These are phyloP conservation scores for Penicillium cosmopolitanum DNA, from an alignment of 495 filamentous ascomycete species.

Conservation along the genomic window DNA sequence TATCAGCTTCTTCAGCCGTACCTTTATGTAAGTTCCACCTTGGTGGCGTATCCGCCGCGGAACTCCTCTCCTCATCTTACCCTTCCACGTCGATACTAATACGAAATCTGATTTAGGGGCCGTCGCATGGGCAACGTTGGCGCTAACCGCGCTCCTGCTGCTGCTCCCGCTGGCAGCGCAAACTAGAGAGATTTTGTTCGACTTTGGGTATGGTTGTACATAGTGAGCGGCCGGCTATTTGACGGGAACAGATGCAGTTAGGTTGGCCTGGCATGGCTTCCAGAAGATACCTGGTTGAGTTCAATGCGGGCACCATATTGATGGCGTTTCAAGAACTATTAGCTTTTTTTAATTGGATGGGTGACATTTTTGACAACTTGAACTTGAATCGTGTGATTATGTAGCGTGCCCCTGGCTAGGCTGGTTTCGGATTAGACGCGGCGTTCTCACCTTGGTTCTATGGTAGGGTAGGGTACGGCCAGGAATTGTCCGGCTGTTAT, in stretches of 20 bases:
- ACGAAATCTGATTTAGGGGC: slow-evolving; percentile 29
- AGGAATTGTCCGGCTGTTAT: too few relatives aligned
- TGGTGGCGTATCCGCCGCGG: neutral
- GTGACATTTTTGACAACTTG: neutral
- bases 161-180: slow-evolving; percentile 30
- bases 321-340: slow-evolving; percentile 5
- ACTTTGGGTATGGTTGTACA: slow-evolving; percentile 26
- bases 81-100: slow-evolving; percentile 19
- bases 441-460: neutral
- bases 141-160: slow-evolving; percentile 25
- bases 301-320: neutral
- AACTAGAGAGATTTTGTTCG: slow-evolving; percentile 22
- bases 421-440: neutral
- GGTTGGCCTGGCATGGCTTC: slow-evolving; percentile 16
- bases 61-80: neutral
- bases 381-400: neutral
- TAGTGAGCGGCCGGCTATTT: slow-evolving; percentile 18
- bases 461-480: too few relatives aligned
- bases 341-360: slow-evolving; percentile 3
- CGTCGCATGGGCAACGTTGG: slow-evolving; percentile 44
- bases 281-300: neutral
- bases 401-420: neutral
- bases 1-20: slow-evolving; percentile 79
- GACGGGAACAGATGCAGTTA: slow-evolving; percentile 19
- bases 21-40: slow-evolving; percentile 76